These are phyloP conservation scores for Phoma herbarum DNA, from an alignment of 2,329 filamentous ascomycete genomes.

Conservation along the genomic window DNA sequence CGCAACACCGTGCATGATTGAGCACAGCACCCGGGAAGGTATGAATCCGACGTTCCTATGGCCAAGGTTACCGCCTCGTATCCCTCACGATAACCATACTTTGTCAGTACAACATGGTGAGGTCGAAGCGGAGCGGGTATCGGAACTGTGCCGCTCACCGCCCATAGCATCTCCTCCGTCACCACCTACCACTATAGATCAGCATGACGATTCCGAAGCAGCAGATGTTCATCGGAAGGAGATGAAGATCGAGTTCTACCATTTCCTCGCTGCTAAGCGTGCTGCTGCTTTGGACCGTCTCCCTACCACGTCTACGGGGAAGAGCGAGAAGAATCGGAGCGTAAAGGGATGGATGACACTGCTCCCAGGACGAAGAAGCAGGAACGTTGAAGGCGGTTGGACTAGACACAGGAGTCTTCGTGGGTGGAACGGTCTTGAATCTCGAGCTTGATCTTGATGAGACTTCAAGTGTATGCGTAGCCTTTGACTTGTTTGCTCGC, in stretches of 20 bases:
- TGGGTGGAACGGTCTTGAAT: not conserved
- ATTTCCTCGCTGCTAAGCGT: slow-evolving; percentile 19
- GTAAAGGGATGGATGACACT: not conserved
- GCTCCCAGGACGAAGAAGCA: not conserved
- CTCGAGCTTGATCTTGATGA: not conserved
- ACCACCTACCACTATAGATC: not conserved
- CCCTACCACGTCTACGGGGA: not conserved
- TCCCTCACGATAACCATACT: not conserved
- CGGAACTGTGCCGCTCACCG: not conserved
- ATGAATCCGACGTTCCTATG: slow-evolving; percentile 6
- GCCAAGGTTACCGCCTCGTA: not conserved
- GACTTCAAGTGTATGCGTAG: not conserved
- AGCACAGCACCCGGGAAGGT: not conserved
- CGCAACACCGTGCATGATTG: not conserved
- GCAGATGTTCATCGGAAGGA: not conserved
- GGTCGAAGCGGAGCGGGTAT: not conserved
- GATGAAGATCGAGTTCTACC: slow-evolving; percentile 20
- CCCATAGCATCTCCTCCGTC: not conserved
- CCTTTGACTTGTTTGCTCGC: not conserved
- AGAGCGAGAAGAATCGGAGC: not conserved
- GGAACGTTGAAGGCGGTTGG: not conserved
- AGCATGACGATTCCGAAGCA: not conserved
- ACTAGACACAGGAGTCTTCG: not conserved
- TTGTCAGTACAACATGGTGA: not conserved
- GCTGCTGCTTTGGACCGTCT: slow-evolving; percentile 1